Conservation (phyloP, 176 grass and related monocot genomes). For the Tuctoria greenei region DNA sequence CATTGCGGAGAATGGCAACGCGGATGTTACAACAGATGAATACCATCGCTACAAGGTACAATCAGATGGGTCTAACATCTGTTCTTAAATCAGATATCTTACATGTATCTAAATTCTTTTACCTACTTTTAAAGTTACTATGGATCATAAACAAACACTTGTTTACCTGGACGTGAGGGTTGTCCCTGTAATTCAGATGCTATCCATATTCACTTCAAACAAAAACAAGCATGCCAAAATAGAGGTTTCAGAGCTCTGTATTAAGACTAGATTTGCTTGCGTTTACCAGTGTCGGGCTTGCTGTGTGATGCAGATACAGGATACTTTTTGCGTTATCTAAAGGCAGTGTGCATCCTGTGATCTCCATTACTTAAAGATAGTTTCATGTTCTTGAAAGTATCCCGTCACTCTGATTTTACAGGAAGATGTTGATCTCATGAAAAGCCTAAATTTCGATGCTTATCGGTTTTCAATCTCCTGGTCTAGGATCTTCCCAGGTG, state of each 20-base stretch:
- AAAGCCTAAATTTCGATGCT: constrained; percentile 70
- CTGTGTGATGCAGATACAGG: not conserved
- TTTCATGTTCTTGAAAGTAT: not conserved
- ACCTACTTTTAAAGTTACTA: not conserved
- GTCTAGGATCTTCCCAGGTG: constrained; percentile 74
- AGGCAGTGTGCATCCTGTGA: not conserved
- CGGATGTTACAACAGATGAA: constrained; percentile 63
- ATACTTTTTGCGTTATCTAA: no score
- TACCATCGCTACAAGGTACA: constrained; percentile 70
- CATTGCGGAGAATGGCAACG: constrained; percentile 45
- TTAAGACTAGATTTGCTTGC: not conserved
- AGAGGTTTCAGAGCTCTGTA: not conserved
- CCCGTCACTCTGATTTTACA: constrained; percentile 16
- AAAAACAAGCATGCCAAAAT: not conserved
- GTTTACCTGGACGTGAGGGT: not conserved
- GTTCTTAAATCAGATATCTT: not conserved
- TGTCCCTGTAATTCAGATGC: not conserved
- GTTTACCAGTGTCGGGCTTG: not conserved
- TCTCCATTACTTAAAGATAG: not conserved
- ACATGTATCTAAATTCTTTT: not conserved
- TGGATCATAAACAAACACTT: constrained; percentile 19
- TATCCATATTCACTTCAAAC: not conserved
- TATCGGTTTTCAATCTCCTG: constrained; percentile 84
- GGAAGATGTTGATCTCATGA: constrained; percentile 65
- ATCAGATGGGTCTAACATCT: not conserved